Conservation (phyloP, 257 asterid genomes). For the Lycium barbarum region DNA sequence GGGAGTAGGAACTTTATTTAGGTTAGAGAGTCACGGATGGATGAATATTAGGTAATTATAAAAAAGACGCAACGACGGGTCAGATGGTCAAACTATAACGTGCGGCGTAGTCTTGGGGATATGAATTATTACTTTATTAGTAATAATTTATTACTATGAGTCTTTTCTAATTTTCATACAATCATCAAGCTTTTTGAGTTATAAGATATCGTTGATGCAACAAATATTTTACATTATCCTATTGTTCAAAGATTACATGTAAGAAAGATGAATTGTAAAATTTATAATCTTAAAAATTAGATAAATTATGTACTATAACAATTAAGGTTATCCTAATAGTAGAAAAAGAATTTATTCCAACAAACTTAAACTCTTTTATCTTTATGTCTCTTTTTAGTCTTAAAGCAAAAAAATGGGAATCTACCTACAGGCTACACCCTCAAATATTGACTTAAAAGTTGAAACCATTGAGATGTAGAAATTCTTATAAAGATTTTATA, state of each 20-base stretch:
- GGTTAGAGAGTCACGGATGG: conserved; percentile 40
- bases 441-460: not conserved
- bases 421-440: not conserved
- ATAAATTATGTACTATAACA: not conserved
- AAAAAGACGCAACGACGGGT: conserved; percentile 34
- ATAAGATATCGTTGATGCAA: too few relatives aligned
- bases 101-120: conserved; percentile 30
- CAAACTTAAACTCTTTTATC: not conserved
- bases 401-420: not conserved
- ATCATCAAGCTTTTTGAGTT: too few relatives aligned
- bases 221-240: too few relatives aligned
- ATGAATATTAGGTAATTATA: conserved; percentile 23
- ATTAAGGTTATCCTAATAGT: not conserved
- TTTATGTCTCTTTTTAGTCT: not conserved
- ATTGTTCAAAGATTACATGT: too few relatives aligned
- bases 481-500: not conserved
- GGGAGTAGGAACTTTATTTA: not conserved
- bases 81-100: conserved; percentile 37
- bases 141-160: not conserved
- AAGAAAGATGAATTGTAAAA: too few relatives aligned
- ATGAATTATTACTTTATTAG: not conserved
- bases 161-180: not conserved
- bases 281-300: too few relatives aligned
- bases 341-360: not conserved
- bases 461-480: not conserved